Base-by-base conservation (phyloP, 805 yeast genomes). In the Metschnikowia reukaufii region DNA sequence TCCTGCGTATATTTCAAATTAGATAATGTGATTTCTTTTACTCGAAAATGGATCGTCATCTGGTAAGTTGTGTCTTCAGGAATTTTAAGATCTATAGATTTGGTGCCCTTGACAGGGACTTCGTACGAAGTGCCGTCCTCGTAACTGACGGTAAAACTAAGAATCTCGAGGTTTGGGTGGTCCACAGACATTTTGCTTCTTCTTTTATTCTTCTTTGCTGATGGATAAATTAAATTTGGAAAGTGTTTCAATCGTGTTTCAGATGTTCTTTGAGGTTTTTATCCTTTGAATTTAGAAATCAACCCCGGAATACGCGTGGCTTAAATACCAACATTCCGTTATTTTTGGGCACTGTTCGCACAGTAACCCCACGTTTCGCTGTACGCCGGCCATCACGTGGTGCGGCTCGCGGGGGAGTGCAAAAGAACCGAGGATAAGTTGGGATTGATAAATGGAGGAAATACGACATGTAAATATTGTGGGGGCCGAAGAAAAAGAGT, bases 31-130 rank as follows among this genome's bases (percentile, higher is more conserved):
- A 55, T 60, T 42, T 60, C 57, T 49, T 56, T 58, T 19, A 65
- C 73, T 36, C 52, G 55, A 55, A 72, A 72, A 41, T 64, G 62
- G 25, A 71, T 55, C 16, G 69, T 63, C 44, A 61, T 61, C 36
- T 39, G 43, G 50, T 68, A 71, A 46, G 63, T 66, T 23, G 71
- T 58, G 37, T 59, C 63, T 54, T 70, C 76, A 6, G 76, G 75
- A 44, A 72, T 63, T 43, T 54, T 53, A 53, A 69, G 47, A 18
- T 59, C 54, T 40, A 68, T 59, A 19, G 57, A 50, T 12, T 65
- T 67, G 4, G 51, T 60, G 9, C 63, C 72, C 15, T 49, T 50
- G 21, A 70, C 70, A 16, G 46, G 63, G 27, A 68, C 64, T 3
- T 50, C 47, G 17, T 57, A 53, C 8, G 59, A 61, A 20, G 58